Conservation (phyloP, 1,139 yeast genomes). For the Yamadazyma siamensis region DNA sequence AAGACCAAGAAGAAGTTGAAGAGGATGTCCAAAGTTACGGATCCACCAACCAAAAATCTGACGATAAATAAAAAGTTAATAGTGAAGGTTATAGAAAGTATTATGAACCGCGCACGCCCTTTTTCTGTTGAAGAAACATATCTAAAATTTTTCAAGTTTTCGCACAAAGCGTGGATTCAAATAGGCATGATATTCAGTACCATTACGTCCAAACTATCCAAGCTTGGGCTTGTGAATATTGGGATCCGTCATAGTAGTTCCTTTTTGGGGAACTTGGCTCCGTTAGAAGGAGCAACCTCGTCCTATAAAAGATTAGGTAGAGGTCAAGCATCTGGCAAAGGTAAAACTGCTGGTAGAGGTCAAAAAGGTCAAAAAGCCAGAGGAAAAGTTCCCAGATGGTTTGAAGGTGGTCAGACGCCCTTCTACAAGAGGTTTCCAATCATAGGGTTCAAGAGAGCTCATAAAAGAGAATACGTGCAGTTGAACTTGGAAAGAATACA, state of each 20-base stretch:
- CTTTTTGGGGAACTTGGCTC: constrained; percentile 35
- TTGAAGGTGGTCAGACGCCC: constrained; percentile 99
- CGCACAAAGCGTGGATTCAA: background rate
- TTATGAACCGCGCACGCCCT: no score
- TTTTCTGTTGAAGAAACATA: no score
- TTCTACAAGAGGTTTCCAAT: constrained; percentile 86
- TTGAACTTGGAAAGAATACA: constrained; percentile 59
- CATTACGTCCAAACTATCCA: constrained; percentile 5
- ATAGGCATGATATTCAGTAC: constrained; percentile 5
- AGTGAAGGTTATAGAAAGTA: no score
- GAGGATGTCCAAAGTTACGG: constrained; percentile 9
- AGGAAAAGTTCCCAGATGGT: constrained; percentile 86
- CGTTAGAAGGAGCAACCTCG: constrained; percentile 39
- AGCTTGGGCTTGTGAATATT: constrained; percentile 2
- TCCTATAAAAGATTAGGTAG: constrained; percentile 79
- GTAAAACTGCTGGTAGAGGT: constrained; percentile 97
- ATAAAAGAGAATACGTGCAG: constrained; percentile 47
- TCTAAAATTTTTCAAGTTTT: background rate
- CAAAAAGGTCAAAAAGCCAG: constrained; percentile 99
- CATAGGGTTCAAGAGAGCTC: constrained; percentile 73
- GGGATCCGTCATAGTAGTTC: constrained; percentile 18
- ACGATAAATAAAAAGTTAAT: background rate
- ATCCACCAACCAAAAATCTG: constrained; percentile 7
- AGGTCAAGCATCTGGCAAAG: constrained; percentile 91
- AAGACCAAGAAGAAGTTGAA: constrained; percentile 8